Base-by-base conservation (phyloP, 371 early-diverging fungal genomes). In the Mucor piriformis region DNA sequence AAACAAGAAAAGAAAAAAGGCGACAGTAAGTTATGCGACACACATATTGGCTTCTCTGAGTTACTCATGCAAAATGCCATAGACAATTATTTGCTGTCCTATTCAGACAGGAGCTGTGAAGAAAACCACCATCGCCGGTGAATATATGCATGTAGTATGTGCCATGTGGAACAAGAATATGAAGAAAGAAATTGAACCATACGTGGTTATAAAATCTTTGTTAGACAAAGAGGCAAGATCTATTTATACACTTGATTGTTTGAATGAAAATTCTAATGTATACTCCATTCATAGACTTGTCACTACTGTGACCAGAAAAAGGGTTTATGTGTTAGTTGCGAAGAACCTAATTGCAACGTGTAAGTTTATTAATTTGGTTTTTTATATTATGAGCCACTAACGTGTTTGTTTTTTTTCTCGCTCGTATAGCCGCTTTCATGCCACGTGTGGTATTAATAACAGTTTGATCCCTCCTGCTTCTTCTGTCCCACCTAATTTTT, bases 121-220 rank as follows among this genome's bases (percentile, higher is more conserved):
- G 55, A 78, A 72, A 18, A 83, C 86, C 0, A 68, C 61, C 5
- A 61, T 66, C n/a, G 69, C 76, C 29, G 82, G 77, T 13, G 67
- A 74, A 48, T 86, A 78, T 54, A 82, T 84, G 62, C 86, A 86
- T 56, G 76, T 80, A 6, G 81, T 83, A 8, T 86, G 86, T 61
- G 84, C 84, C 4, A 59, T 74, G 32, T 83, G 81, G 72, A 74
- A 77, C 44, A 77, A 80, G 52, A 53, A 58, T 1, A 68, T 77
- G 21, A 63, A 69, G 20, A 59, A 71, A 20, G 64, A 71, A 11
- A 64, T 62, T 10, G 81, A 82, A 18, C 77, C 81, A 3, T 81
- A 81, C 49, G 50, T 29, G 18, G 63, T 80, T 1, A 67, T 59
- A 11, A 57, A 62, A 20, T 52, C 57, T 16, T 43, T 59, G 20